phyloP scores from a whole-genome alignment of 805 yeast species.

The Metschnikowia koreensis region DNA sequence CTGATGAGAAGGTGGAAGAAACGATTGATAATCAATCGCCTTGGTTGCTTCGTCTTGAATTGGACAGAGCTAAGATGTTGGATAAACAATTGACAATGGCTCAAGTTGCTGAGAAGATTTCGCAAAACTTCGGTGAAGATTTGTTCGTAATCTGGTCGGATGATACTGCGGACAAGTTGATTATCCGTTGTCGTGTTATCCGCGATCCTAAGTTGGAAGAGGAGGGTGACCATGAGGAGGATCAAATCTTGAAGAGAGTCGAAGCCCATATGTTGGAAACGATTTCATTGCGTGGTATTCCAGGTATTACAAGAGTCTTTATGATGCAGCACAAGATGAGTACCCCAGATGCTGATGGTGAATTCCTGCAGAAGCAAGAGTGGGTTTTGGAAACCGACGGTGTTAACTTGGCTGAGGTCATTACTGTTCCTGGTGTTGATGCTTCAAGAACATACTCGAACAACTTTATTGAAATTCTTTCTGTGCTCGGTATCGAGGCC shows the following conservation, averaged over 20 bases:
- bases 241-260: conserved; percentile 89
- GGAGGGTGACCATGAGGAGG: conserved; percentile 94
- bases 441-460: conserved; percentile 88
- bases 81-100: conserved; percentile 98
- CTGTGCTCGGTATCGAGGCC: conserved; percentile 97
- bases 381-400: conserved; percentile 99
- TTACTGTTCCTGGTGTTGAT: conserved; percentile 94
- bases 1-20: conserved; percentile 96
- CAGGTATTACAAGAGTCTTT: conserved; percentile 85
- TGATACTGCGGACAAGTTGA: conserved; percentile 95
- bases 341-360: conserved; percentile 78
- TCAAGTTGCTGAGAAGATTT: conserved; percentile 94
- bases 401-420: conserved; percentile 90
- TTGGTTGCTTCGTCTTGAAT: conserved; percentile 93
- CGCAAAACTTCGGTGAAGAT: conserved; percentile 90
- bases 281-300: conserved; percentile 92
- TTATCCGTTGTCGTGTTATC: conserved; percentile 96
- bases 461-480: conserved; percentile 92
- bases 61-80: conserved; percentile 98
- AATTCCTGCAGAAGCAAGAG: conserved; percentile 83
- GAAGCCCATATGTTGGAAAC: conserved; percentile 96
- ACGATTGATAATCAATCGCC: conserved; percentile 94
- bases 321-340: conserved; percentile 83
- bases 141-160: conserved; percentile 98
- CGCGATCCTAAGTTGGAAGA: conserved; percentile 96